These are phyloP conservation scores for Globisporangium echinulatum DNA, from an alignment of 352 stramenopile genomes.

Conservation along the genomic window DNA sequence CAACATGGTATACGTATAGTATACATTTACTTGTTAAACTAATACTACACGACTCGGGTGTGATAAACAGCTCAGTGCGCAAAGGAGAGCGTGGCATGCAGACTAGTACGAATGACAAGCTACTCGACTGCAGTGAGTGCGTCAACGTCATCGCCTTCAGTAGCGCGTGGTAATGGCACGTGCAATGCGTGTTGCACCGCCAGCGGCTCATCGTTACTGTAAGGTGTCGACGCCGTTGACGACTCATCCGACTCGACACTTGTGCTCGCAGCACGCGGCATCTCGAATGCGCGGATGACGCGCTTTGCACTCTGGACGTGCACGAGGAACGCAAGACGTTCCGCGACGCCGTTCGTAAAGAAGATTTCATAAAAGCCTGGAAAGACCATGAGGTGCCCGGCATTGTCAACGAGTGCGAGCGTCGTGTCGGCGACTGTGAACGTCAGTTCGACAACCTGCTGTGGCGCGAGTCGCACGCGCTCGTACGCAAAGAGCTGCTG, in stretches of 20 bases:
- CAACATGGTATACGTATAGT: too few relatives aligned
- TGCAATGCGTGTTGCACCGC: too few relatives aligned
- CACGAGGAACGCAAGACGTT: constrained; percentile 61
- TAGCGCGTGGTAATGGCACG: too few relatives aligned
- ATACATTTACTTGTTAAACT: not conserved
- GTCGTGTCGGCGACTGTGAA: constrained; percentile 41
- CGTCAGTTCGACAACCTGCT: constrained; percentile 25
- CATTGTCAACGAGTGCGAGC: constrained; percentile 50
- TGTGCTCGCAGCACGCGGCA: not conserved
- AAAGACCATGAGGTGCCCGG: constrained; percentile 43
- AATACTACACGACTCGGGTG: too few relatives aligned
- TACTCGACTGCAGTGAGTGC: constrained; percentile 9
- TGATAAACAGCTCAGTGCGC: too few relatives aligned
- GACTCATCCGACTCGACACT: too few relatives aligned
- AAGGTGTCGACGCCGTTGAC: too few relatives aligned
- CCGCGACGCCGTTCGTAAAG: constrained; percentile 61
- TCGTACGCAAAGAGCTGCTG: constrained; percentile 71
- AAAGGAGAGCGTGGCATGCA: too few relatives aligned
- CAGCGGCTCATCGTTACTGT: too few relatives aligned
- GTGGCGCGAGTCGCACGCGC: constrained; percentile 40
- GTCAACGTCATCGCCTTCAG: too few relatives aligned
- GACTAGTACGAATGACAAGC: not conserved
- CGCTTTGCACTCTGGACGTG: constrained; percentile 38
- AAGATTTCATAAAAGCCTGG: constrained; percentile 73
- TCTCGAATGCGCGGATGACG: constrained; percentile 35